Base-by-base conservation (phyloP, 306 rosid genomes). In the Malus domestica region DNA sequence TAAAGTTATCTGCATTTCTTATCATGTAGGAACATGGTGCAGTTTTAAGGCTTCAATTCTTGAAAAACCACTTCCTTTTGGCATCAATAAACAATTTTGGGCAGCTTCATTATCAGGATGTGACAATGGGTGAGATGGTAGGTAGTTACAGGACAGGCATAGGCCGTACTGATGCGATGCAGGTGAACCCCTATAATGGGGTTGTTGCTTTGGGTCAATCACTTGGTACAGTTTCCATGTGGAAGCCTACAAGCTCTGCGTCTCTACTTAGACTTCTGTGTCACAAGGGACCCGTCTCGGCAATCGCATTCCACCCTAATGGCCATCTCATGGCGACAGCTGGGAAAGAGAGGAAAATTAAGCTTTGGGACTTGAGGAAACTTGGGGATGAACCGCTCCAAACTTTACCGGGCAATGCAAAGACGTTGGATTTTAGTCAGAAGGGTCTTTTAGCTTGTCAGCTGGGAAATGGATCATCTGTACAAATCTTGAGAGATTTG, bases 311-410 rank as follows among this genome's bases (percentile, higher is more conserved):
- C 73, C 97, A 94, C 82, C 84, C 91, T 29, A 92, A 89, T 72
- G 93, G 98, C 66, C 85, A 89, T 77, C 76, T 92, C 79, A 91
- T 94, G 98, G 97, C 93, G 80, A 91, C 97, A 25, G 91, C 96
- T 1, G 98, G 96, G 25, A 76, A 75, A 51, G 98, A 94, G 68
- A 90, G 84, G 85, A 94, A 87, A 73, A 58, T 94, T 65, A 94
- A 90, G 85, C 80, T 94, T 49, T 94, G 98, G 96, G 98, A 94
- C 83, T 84, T 91, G 87, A 90, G 98, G 84, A 94, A 89, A 79
- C 90, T 83, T 42, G 88, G 88, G 83, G 85, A 70, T 52, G 78
- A 74, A 78, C 86, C 70, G 8, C 60, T 95, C 81, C 96, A 92
- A 78, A 85, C 80, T 11, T 42, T 94, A 61, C 88, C 87, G 0